A percentile compares a stretch with the other conserved stretches of the same genome.
Conservation (phyloP, 495 filamentous ascomycete species). For the Hypomontagnella monticulosa region DNA sequence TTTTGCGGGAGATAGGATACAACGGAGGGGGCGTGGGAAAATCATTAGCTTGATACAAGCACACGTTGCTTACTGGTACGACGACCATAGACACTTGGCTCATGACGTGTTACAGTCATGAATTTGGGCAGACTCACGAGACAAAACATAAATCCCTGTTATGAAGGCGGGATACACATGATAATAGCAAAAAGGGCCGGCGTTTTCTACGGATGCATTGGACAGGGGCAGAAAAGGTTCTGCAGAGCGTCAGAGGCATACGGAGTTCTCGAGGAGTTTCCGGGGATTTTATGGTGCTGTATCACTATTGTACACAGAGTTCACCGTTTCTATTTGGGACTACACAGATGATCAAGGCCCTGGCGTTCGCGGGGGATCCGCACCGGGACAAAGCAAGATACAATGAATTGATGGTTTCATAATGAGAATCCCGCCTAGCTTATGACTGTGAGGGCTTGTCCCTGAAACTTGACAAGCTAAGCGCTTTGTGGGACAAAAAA, state of each 20-base stretch:
- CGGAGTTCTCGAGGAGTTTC: conserved; percentile 9
- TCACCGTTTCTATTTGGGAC: neutral
- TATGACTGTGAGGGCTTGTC: conserved; percentile 3
- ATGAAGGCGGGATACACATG: neutral
- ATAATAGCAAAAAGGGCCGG: neutral
- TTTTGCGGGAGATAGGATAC: too few species aligned
- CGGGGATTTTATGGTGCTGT: conserved; percentile 3
- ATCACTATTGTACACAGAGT: conserved; percentile 23
- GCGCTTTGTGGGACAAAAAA: neutral
- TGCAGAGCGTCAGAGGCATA: conserved; percentile 12
- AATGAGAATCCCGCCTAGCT: conserved; percentile 16
- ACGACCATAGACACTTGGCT: neutral
- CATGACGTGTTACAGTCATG: neutral
- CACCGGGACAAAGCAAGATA: conserved; percentile 17
- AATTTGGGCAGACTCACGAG: neutral
- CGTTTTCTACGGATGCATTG: conserved; percentile 12
- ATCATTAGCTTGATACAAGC: neutral
- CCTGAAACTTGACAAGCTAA: neutral
- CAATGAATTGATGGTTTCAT: conserved; percentile 18
- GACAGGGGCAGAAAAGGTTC: conserved; percentile 6
- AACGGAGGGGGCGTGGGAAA: too few species aligned
- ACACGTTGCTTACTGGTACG: neutral
- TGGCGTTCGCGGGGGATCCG: conserved; percentile 11
- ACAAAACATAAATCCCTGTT: conserved; percentile 3
- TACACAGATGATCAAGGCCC: neutral